These are phyloP conservation scores for Phytophthora pseudosyringae DNA, from an alignment of 352 stramenopile genomes.

Conservation along the genomic window DNA sequence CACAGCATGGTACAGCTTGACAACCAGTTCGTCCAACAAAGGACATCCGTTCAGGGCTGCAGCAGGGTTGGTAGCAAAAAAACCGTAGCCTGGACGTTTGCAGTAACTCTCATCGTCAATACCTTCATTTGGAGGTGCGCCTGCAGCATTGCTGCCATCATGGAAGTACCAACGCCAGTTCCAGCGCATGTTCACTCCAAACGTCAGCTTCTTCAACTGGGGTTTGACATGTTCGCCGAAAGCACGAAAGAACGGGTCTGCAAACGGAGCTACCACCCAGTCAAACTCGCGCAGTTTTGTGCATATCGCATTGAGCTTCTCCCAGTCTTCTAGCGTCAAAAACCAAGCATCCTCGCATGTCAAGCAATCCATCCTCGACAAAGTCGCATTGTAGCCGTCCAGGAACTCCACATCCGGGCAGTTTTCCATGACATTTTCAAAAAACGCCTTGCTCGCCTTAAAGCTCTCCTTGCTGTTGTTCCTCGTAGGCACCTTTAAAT, in stretches of 20 bases:
- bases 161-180: conserved; percentile 42
- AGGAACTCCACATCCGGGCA: conserved; percentile 35
- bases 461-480: conserved; percentile 5
- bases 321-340: conserved; percentile 29
- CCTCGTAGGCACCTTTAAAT: conserved; percentile 25
- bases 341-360: conserved; percentile 30
- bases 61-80: conserved; percentile 25
- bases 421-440: conserved; percentile 33
- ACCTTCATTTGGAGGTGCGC: not conserved
- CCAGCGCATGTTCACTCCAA: conserved; percentile 47
- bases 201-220: conserved; percentile 31
- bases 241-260: conserved; percentile 39
- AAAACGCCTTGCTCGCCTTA: conserved; percentile 25
- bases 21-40: conserved; percentile 27
- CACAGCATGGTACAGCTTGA: conserved; percentile 40
- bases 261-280: conserved; percentile 42
- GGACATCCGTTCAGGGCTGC: conserved; percentile 37
- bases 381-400: conserved; percentile 37
- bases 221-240: conserved; percentile 43
- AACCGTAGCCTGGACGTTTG: conserved; percentile 19
- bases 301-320: conserved; percentile 33
- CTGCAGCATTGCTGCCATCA: conserved; percentile 11
- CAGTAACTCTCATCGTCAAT: conserved; percentile 12
- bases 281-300: conserved; percentile 39
- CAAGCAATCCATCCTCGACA: conserved; percentile 23